These are phyloP conservation scores for Tylopilus orsonianus DNA, from an alignment of 1,284 basidiomycete genomes.

Conservation along the genomic window DNA sequence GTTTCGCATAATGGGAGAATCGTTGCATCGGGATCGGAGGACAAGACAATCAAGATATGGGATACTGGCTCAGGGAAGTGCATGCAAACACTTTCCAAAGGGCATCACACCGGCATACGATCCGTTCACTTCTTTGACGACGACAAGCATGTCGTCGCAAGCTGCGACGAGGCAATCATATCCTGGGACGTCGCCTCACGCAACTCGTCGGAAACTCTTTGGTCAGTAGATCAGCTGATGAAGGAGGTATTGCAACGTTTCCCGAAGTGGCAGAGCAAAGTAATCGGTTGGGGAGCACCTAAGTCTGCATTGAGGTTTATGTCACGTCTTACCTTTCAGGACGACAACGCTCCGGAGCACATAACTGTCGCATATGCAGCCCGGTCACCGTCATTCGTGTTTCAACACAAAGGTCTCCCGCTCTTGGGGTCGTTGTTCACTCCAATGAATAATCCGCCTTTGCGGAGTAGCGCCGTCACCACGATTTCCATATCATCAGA, in stretches of 20 bases:
- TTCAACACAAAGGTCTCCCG: background rate
- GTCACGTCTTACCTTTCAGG: background rate
- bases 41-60: conserved; percentile 28
- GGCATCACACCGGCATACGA: conserved; percentile 15
- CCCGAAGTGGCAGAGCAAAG: conserved; percentile 12
- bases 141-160: conserved; percentile 13
- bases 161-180: conserved; percentile 13
- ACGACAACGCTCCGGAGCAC: background rate
- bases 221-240: background rate
- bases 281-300: conserved; percentile 14
- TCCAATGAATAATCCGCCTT: background rate
- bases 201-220: conserved; percentile 4
- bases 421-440: background rate
- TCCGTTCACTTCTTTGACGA: conserved; percentile 17
- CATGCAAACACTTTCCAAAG: conserved; percentile 17
- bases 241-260: background rate
- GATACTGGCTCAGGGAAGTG: conserved; percentile 17
- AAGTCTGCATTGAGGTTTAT: background rate
- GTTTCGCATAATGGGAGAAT: conserved; percentile 16
- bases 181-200: conserved; percentile 15
- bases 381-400: conserved; percentile 8
- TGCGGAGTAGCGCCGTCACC: background rate
- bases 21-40: conserved; percentile 21
- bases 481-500: conserved; percentile 17
- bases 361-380: conserved; percentile 3